phyloP scores from a whole-genome alignment of 2,329 filamentous ascomycete genomes.

The Fusarium virguliforme region DNA sequence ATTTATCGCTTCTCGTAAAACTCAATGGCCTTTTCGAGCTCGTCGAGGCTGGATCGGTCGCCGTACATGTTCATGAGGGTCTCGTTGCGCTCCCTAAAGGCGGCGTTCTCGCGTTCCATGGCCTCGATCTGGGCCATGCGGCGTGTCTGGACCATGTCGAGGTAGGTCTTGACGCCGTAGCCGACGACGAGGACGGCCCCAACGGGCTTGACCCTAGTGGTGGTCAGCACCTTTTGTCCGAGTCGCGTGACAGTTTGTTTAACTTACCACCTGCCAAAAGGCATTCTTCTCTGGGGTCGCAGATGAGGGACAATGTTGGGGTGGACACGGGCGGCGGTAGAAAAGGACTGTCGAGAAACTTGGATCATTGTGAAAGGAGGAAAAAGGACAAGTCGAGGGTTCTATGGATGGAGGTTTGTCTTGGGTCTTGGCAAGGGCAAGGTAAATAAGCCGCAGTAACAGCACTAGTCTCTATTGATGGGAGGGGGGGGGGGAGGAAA shows the following conservation, averaged over 20 bases:
- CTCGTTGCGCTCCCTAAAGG: constrained; percentile 58
- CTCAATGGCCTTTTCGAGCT: constrained; percentile 65
- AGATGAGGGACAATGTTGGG: constrained; percentile 52
- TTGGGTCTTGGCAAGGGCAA: constrained; percentile 38
- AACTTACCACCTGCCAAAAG: constrained; percentile 46
- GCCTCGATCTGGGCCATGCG: constrained; percentile 52
- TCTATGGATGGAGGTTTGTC: constrained; percentile 25
- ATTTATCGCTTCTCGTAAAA: constrained; percentile 61
- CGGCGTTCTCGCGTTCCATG: constrained; percentile 56
- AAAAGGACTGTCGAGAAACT: constrained; percentile 49
- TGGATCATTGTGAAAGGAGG: constrained; percentile 48
- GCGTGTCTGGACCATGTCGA: constrained; percentile 51
- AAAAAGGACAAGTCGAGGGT: constrained; percentile 12
- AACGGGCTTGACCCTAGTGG: constrained; percentile 54
- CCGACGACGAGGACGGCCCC: constrained; percentile 54
- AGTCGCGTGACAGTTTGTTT: constrained; percentile 11
- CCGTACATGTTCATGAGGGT: constrained; percentile 67
- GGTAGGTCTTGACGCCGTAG: constrained; percentile 56
- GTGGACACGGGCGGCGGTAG: constrained; percentile 50
- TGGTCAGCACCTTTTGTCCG: constrained; percentile 25
- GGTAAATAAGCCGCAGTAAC: constrained; percentile 40
- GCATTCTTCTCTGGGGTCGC: constrained; percentile 48
- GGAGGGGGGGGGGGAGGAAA: no score
- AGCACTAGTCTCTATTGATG: constrained; percentile 42
- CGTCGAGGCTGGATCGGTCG: constrained; percentile 64